Conservation (phyloP, 805 yeast species). For the Ogataea parapolymorpha region DNA sequence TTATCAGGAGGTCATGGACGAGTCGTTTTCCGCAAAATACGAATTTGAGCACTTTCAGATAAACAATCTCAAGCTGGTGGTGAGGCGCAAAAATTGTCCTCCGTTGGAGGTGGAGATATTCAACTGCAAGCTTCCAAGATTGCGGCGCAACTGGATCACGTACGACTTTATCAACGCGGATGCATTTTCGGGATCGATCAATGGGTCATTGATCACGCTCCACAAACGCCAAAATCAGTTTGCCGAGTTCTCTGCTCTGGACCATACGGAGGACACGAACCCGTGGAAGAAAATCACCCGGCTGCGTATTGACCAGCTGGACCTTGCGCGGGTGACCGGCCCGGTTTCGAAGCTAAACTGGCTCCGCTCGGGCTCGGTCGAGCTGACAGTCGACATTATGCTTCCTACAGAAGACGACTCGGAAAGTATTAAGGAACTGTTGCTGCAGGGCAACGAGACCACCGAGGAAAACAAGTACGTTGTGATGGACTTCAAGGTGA, state of each 20-base stretch:
- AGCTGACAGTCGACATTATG: slow-evolving; percentile 68
- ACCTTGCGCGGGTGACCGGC: slow-evolving; percentile 28
- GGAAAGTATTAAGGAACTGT: slow-evolving; percentile 15
- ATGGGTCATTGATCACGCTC: slow-evolving; percentile 70
- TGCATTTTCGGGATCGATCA: slow-evolving; percentile 69
- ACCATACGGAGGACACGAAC: slow-evolving; percentile 22
- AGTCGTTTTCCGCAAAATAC: slow-evolving; percentile 32
- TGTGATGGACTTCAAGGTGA: slow-evolving; percentile 63
- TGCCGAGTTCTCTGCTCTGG: slow-evolving; percentile 40
- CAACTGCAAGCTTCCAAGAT: slow-evolving; percentile 59
- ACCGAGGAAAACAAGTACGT: slow-evolving; percentile 47
- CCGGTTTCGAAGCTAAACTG: slow-evolving; percentile 55
- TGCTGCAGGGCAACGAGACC: slow-evolving; percentile 13
- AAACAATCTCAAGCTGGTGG: slow-evolving; percentile 45
- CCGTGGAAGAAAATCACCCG: slow-evolving; percentile 53
- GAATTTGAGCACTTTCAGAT: slow-evolving; percentile 43
- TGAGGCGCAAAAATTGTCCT: slow-evolving; percentile 9
- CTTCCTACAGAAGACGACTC: slow-evolving; percentile 51
- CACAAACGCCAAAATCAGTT: slow-evolving; percentile 67
- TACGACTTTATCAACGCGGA: slow-evolving; percentile 68
- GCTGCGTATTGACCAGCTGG: slow-evolving; percentile 38
- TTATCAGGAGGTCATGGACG: slow-evolving; percentile 15
- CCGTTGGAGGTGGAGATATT: slow-evolving; percentile 55
- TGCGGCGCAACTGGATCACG: slow-evolving; percentile 55
- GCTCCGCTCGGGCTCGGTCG: slow-evolving; percentile 69